A percentile compares a stretch with the other conserved stretches of the same genome.
phyloP scores from a whole-genome alignment of 1,284 basidiomycete genomes.

The Irpex sp. region DNA sequence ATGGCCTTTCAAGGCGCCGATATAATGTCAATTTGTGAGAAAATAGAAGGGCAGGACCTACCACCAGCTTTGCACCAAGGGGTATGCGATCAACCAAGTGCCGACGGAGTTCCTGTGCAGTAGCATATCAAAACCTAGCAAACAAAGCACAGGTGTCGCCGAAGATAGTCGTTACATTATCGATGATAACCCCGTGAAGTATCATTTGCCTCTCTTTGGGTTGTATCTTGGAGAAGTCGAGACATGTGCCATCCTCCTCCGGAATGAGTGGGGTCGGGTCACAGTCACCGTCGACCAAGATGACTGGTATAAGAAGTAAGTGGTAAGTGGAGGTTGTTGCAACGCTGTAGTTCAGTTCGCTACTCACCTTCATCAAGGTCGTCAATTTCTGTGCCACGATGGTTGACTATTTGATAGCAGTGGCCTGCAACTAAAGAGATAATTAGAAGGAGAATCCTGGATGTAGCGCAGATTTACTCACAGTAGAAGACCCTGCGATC shows the following conservation, averaged over 20 bases:
- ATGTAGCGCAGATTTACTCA: background rate
- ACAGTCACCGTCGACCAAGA: background rate
- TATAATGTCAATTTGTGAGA: background rate
- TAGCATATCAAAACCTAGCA: no score
- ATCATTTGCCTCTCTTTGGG: background rate
- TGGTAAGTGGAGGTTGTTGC: background rate
- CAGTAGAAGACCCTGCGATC: slow-evolving; percentile 12
- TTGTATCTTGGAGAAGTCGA: no score
- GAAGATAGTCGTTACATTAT: background rate
- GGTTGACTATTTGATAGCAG: slow-evolving; percentile 8
- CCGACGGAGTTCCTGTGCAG: background rate
- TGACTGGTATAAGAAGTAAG: background rate
- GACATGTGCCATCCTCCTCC: no score
- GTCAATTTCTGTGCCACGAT: slow-evolving; percentile 5
- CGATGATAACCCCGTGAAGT: background rate
- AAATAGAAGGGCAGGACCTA: background rate
- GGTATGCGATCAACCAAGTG: background rate
- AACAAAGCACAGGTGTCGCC: no score
- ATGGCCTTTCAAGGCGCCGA: background rate
- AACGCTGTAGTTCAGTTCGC: no score
- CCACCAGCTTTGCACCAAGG: background rate
- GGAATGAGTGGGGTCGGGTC: no score
- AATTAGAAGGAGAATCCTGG: no score
- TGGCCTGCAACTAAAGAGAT: slow-evolving; percentile 10
- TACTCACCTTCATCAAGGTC: slow-evolving; percentile 10